Conservation (phyloP, 176 grass and related monocot genomes). For the Triticum dicoccoides region DNA sequence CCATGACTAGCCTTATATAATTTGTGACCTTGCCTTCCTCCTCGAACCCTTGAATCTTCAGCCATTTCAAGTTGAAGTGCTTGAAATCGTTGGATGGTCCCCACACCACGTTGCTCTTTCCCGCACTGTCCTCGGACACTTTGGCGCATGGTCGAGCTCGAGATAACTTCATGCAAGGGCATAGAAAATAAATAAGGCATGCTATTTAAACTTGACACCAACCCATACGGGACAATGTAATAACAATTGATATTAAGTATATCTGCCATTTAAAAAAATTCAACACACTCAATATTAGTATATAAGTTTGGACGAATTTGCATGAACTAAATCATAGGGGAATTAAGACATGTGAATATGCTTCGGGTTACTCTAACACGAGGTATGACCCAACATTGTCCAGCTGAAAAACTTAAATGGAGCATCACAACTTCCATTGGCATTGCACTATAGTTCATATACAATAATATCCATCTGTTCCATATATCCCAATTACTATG, state of each 20-base stretch:
- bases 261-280: too few relatives aligned
- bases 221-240: background rate
- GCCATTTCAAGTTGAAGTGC: background rate
- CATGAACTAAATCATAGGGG: too few relatives aligned
- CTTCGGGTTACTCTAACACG: too few relatives aligned
- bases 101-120: background rate
- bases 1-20: slow-evolving; percentile 7
- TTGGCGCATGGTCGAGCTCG: background rate
- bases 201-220: background rate
- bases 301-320: background rate
- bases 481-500: too few relatives aligned
- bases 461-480: too few relatives aligned
- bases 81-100: background rate
- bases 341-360: background rate
- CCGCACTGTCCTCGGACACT: background rate
- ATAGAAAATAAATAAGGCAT: background rate
- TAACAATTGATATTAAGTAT: background rate
- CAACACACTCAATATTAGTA: too few relatives aligned
- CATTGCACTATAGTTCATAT: too few relatives aligned
- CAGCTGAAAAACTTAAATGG: too few relatives aligned
- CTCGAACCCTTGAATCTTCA: background rate
- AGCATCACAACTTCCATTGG: too few relatives aligned
- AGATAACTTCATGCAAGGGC: background rate
- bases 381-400: too few relatives aligned
- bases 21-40: background rate